phyloP scores from a whole-genome alignment of 345 rosid species.

The Xanthoceras sorbifolium region DNA sequence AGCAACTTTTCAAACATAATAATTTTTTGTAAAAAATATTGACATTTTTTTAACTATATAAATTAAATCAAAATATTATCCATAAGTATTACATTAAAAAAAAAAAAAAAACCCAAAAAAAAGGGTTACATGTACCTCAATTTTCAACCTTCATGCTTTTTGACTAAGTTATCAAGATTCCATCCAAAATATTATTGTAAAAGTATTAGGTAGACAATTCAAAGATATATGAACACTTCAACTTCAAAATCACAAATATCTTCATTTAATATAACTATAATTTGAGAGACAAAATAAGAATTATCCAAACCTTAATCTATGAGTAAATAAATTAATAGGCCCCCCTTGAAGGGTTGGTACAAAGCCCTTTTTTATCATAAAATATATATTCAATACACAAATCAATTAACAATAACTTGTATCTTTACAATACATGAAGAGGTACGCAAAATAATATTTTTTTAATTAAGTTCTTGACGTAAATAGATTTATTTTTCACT shows the following conservation, averaged over 20 bases:
- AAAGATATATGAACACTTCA: background rate
- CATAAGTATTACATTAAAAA: background rate
- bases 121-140: background rate
- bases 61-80: background rate
- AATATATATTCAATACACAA: background rate
- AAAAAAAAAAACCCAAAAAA: background rate
- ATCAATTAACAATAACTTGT: too few relatives aligned
- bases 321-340: conserved; percentile 16
- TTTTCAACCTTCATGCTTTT: background rate
- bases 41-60: background rate
- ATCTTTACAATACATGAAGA: too few relatives aligned
- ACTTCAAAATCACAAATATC: background rate
- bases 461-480: too few relatives aligned
- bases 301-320: conserved; percentile 24
- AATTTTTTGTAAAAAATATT: too few relatives aligned
- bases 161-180: background rate
- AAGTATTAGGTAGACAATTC: background rate
- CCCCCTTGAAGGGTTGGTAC: conserved; percentile 24
- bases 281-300: background rate
- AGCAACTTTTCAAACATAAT: too few relatives aligned
- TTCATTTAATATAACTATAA: background rate
- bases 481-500: too few relatives aligned
- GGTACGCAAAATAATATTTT: too few relatives aligned
- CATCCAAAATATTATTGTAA: background rate
- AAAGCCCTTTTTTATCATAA: background rate